Evolutionary conservation across 2,329 filamentous ascomycete genomes (phyloP).

Genomic region (Exophiala bonariae): DNA sequence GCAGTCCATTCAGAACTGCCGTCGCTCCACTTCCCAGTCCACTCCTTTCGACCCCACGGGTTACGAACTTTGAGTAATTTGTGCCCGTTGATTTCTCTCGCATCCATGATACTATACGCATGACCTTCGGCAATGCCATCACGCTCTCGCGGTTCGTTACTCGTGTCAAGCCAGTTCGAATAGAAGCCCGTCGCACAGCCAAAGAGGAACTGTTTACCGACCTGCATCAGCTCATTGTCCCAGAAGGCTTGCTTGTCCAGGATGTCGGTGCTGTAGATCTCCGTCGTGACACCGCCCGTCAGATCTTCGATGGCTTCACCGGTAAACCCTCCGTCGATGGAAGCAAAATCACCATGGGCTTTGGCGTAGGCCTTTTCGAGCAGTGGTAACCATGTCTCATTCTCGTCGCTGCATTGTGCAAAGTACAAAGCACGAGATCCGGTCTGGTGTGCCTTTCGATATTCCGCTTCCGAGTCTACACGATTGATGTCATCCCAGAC

Average conservation of each 20-base stretch:
- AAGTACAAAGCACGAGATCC: conserved; percentile 78
- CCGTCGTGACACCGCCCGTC: conserved; percentile 53
- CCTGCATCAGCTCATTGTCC: conserved; percentile 75
- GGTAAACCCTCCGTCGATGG: conserved; percentile 73
- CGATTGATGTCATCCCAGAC: conserved; percentile 74
- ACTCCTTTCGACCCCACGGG: conserved; percentile 79
- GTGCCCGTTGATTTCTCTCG: conserved; percentile 60
- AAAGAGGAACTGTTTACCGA: conserved; percentile 72
- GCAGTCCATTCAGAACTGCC: conserved; percentile 83
- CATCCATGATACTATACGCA: conserved; percentile 61
- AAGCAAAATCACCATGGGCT: conserved; percentile 75
- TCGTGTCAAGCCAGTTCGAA: conserved; percentile 21
- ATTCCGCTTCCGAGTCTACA: conserved; percentile 66
- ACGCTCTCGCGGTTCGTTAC: conserved; percentile 11
- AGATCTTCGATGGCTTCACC: conserved; percentile 62
- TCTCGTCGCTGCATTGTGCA: conserved; percentile 70
- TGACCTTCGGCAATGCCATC: conserved; percentile 49
- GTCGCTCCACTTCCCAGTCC: conserved; percentile 79
- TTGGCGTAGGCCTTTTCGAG: conserved; percentile 84
- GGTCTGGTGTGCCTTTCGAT: conserved; percentile 69
- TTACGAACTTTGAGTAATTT: conserved; percentile 65
- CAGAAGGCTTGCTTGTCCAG: conserved; percentile 76
- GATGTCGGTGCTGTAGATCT: conserved; percentile 47
- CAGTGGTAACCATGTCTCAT: conserved; percentile 80
- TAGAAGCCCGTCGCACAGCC: conserved; percentile 47